Evolutionary conservation across 164 flowering plant species (phyloP).

Genomic region (Annona cherimola): DNA sequence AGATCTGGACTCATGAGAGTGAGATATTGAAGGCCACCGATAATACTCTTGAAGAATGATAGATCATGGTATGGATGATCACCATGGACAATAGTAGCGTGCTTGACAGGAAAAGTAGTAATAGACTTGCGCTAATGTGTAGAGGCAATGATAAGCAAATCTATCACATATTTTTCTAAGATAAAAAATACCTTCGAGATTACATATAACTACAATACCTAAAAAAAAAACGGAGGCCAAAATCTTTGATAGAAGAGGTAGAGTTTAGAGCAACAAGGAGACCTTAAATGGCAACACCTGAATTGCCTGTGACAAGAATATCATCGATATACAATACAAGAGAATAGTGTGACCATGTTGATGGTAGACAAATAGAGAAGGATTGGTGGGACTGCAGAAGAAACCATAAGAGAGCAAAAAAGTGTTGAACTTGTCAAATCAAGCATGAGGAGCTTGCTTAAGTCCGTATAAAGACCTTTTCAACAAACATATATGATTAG

Average conservation of each 20-base stretch:
- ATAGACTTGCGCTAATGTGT: no score
- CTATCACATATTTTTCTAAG: neutral
- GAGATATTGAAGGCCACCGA: neutral
- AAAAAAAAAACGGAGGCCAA: conserved; percentile 1
- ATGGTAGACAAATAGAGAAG: neutral
- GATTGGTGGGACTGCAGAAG: neutral
- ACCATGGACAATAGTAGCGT: neutral
- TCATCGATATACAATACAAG: neutral
- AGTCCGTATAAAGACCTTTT: neutral
- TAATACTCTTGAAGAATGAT: no score
- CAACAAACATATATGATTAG: no score
- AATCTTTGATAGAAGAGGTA: conserved; percentile 2
- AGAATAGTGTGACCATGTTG: neutral
- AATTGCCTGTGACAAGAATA: neutral
- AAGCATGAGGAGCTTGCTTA: neutral
- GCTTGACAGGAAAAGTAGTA: neutral
- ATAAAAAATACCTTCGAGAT: neutral
- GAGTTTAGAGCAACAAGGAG: neutral
- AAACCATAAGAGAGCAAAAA: neutral
- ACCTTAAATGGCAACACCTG: neutral
- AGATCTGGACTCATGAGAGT: neutral
- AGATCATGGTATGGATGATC: neutral
- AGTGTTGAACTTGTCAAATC: conserved; percentile 1
- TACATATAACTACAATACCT: neutral
- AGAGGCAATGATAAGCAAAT: neutral